Evolutionary conservation across 495 filamentous ascomycete genomes (phyloP).

Genomic region (Lasiosphaeris hirsuta): DNA sequence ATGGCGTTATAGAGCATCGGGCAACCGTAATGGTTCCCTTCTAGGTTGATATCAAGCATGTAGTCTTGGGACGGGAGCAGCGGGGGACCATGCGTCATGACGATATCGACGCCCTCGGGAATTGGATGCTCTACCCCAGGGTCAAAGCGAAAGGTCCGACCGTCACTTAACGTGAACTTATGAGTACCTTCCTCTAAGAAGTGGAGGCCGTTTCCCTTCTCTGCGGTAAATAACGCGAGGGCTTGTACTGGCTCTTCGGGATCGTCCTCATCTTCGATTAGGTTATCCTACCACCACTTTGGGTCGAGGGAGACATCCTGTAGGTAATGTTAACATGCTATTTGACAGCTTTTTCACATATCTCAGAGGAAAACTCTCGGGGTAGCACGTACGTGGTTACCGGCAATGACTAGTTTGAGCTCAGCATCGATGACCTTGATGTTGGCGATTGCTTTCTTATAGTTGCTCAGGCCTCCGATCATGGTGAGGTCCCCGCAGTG

Average conservation of each 20-base stretch:
- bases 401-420: constrained; percentile 65
- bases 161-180: constrained; percentile 47
- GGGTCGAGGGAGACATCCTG: constrained; percentile 63
- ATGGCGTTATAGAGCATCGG: constrained; percentile 45
- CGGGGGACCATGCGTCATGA: constrained; percentile 65
- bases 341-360: too few species aligned
- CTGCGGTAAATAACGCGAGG: constrained; percentile 31
- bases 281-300: constrained; percentile 29
- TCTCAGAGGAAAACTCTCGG: too few species aligned
- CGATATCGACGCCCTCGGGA: constrained; percentile 46
- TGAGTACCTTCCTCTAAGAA: constrained; percentile 60
- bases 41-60: constrained; percentile 40
- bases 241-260: constrained; percentile 16
- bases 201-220: constrained; percentile 46
- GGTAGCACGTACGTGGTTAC: constrained; percentile 19
- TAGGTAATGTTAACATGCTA: too few species aligned
- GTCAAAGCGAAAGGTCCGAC: constrained; percentile 44
- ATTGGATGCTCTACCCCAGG: constrained; percentile 16
- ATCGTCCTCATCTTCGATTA: constrained; percentile 9
- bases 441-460: constrained; percentile 45
- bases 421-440: constrained; percentile 51
- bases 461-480: constrained; percentile 49
- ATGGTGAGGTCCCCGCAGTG: constrained; percentile 65
- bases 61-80: constrained; percentile 21
- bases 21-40: constrained; percentile 44